Base-by-base conservation (phyloP, 768 basidiomycete species). In the Tylopilus rubrobrunneus region DNA sequence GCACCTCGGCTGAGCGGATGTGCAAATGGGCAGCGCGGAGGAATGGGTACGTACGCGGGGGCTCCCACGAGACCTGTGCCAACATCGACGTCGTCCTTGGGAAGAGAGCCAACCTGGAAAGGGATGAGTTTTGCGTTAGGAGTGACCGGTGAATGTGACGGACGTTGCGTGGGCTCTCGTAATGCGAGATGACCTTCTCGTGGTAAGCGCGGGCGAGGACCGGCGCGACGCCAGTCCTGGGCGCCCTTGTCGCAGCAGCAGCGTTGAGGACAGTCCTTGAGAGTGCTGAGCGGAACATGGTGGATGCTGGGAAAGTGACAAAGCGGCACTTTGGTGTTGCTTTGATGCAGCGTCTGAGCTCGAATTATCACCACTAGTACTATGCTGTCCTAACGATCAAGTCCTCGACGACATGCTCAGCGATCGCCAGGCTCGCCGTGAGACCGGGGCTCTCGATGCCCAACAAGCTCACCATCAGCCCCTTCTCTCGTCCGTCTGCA, bases 51-150 rank as follows among this genome's bases (percentile, higher is more conserved):
- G 64, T 75, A 93, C 92, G 91, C 92, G 74, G 94, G 94, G 50
- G 94, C 95, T 45, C 97, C 97, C 40, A 99, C 97, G 47, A 99
- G 89, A 31, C 97, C 97, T 42, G 95, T 98, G 27, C 97, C 97
- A 49, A 99, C 96, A 71, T 97, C 86, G 21, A 79, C 56, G 70
- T 98, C 95, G 61, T 78, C 81, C 75, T 98, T 98, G 63, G 92
- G 89, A 62, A 99, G 82, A 51, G 93, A 96, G 57, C 97, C 97
- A 28, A 99, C 96, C 96, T 99, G 25, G 37, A 56, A 45, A 40
- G 7, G 54, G 11, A 61, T 87, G 84, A 85, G 84, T 81, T 81
- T 80, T 62, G 77, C 58, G 45, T 23, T 37, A 53, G 53, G 62
- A 65, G 72, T 60, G 72, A 70, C 68, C 60, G 63, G 51, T 53